Conservation (phyloP, 768 basidiomycete species). For the Lactarius psammicola region DNA sequence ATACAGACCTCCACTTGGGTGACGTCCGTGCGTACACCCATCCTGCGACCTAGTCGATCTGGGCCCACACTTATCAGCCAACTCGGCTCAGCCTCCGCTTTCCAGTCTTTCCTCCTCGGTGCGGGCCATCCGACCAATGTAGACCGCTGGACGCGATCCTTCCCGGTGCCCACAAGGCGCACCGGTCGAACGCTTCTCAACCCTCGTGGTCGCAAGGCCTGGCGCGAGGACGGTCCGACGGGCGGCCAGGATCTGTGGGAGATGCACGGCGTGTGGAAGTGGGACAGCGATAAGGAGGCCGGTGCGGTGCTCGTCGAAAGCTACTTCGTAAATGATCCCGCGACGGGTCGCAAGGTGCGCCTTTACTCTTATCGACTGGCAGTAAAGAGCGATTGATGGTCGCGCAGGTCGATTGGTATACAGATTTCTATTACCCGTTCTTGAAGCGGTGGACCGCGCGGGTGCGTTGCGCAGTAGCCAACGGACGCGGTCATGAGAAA, state of each 20-base stretch:
- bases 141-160: slow-evolving; percentile 79
- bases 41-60: not conserved
- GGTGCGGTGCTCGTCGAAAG: slow-evolving; percentile 78
- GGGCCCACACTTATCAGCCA: not conserved
- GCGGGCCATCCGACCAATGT: slow-evolving; percentile 80
- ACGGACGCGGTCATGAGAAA: slow-evolving; percentile 47
- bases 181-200: slow-evolving; percentile 63
- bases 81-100: slow-evolving; percentile 59
- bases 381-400: not conserved
- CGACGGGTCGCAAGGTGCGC: slow-evolving; percentile 57
- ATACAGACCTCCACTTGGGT: slow-evolving; percentile 87
- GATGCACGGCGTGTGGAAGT: slow-evolving; percentile 92
- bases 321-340: slow-evolving; percentile 77
- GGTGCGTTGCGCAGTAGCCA: slow-evolving; percentile 42
- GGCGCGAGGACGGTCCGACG: slow-evolving; percentile 75
- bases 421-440: slow-evolving; percentile 81
- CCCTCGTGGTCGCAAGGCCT: slow-evolving; percentile 54
- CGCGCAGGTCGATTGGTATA: slow-evolving; percentile 78
- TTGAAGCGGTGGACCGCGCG: slow-evolving; percentile 63
- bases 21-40: slow-evolving; percentile 58
- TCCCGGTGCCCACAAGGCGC: slow-evolving; percentile 79
- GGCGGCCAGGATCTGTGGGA: slow-evolving; percentile 79
- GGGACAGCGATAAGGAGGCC: slow-evolving; percentile 62
- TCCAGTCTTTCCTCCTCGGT: slow-evolving; percentile 91
- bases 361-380: not conserved